Evolutionary conservation across 805 yeast genomes (phyloP).

Genomic region (Clavispora carvajalis): DNA sequence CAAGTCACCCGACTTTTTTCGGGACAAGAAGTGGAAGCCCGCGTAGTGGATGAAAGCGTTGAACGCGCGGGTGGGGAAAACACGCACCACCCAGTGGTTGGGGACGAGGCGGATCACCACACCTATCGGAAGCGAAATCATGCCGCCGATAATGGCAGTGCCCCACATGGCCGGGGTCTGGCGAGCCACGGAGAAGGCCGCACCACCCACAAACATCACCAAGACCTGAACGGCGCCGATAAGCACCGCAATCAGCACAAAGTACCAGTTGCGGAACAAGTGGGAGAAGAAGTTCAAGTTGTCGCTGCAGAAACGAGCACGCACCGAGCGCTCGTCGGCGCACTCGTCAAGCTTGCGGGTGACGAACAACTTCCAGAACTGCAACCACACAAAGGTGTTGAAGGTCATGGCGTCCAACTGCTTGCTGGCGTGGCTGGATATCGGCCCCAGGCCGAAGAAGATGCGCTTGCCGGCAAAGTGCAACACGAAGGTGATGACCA

Average conservation of each 20-base stretch:
- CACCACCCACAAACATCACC: constrained; percentile 96
- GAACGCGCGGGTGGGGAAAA: constrained; percentile 61
- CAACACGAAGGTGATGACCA: constrained; percentile 69
- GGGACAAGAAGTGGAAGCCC: constrained; percentile 32
- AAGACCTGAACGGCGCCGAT: constrained; percentile 82
- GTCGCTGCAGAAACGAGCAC: constrained; percentile 53
- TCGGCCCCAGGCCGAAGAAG: constrained; percentile 39
- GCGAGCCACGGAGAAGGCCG: constrained; percentile 78
- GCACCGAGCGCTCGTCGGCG: constrained; percentile 55
- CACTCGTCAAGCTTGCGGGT: constrained; percentile 89
- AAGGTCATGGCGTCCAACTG: constrained; percentile 82
- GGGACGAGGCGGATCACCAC: constrained; percentile 73
- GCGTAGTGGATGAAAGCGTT: constrained; percentile 31
- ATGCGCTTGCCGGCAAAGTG: constrained; percentile 72
- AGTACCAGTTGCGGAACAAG: constrained; percentile 76
- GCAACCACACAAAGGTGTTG: constrained; percentile 97
- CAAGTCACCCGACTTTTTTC: constrained; percentile 19
- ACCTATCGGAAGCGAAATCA: constrained; percentile 78
- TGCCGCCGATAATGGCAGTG: constrained; percentile 76
- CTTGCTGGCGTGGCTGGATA: constrained; percentile 42
- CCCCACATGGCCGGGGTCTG: constrained; percentile 90
- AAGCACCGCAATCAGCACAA: constrained; percentile 61
- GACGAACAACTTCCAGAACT: constrained; percentile 87
- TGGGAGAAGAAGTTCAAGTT: constrained; percentile 82
- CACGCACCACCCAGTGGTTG: constrained; percentile 60